Evolutionary conservation across 805 yeast species (phyloP), one percentile per base, ranked within the genome.

Genomic region (Hagleromyces aurorensis): DNA sequence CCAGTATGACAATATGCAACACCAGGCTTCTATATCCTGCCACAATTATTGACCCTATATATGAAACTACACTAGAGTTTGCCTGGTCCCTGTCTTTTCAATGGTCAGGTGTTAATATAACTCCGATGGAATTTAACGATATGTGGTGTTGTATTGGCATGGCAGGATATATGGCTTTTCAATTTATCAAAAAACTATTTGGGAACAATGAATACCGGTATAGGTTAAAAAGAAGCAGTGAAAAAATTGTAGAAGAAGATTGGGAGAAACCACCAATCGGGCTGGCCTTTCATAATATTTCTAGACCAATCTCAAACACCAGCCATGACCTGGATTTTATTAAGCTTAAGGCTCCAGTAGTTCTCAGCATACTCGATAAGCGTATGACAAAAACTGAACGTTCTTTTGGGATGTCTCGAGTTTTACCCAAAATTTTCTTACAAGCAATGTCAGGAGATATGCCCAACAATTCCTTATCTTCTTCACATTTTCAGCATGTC

Each of bases 381-480:
- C 67, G 98, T 39, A 85, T 91, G 94, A 87, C 95, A 1, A 91
- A 91, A 50, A 85, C 96, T 1, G 97, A 93, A 51, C 78, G 87
- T 39, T 81, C 95, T 0, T 81, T 91, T 54, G 98, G 98, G 2
- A 63, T 91, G 36, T 75, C 87, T 3, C 72, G 98, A 39, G 96
- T 85, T 0, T 69, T 91, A 15, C 96, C 97, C 0, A 91, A 89
- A 44, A 64, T 91, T 15, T 84, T 89, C 40, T 59, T 91, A 19
- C 96, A 91, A 53, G 94, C 94, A 0, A 85, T 91, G 94, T 83
- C 94, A 6, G 94, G 94, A 11, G 98, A 91, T 46, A 61, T 91
- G 29, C 72, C 72, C 10, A 80, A 79, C 46, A 84, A 91, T 8
- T 70, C 75, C 23, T 55, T 89, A 15, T 78, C 93, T 5, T 77